phyloP scores from a whole-genome alignment of 2,329 filamentous ascomycete genomes.

The Geosmithia flava region DNA sequence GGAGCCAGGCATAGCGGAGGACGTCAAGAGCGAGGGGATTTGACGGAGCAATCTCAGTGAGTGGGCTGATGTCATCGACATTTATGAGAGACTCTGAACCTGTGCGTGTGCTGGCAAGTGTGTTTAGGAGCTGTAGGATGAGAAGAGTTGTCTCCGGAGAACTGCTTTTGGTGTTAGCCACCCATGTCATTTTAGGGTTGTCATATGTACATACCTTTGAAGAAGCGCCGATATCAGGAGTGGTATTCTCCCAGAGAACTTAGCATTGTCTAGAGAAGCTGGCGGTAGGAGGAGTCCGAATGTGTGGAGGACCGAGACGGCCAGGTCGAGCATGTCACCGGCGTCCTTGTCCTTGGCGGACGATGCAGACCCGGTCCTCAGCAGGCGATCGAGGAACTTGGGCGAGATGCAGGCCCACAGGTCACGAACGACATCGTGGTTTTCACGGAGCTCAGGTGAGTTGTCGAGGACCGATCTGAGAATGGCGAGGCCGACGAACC shows the following conservation, averaged over 20 bases:
- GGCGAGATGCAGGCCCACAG: conserved; percentile 49
- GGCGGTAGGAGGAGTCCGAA: conserved; percentile 46
- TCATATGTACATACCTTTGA: conserved; percentile 39
- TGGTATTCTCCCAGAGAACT: conserved; percentile 39
- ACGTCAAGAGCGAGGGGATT: conserved; percentile 42
- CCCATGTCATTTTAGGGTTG: neutral
- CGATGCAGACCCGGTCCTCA: conserved; percentile 37
- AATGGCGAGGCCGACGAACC: conserved; percentile 55
- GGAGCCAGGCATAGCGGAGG: conserved; percentile 44
- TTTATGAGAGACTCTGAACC: conserved; percentile 36
- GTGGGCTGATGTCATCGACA: conserved; percentile 37
- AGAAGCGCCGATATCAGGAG: conserved; percentile 39
- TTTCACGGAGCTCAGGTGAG: conserved; percentile 34
- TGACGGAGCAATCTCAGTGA: conserved; percentile 44
- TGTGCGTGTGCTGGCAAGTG: conserved; percentile 36
- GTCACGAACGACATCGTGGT: conserved; percentile 28
- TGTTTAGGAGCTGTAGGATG: conserved; percentile 44
- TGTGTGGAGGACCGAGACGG: conserved; percentile 49
- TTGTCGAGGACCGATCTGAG: conserved; percentile 55
- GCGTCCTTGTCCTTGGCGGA: conserved; percentile 25
- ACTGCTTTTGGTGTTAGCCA: conserved; percentile 17
- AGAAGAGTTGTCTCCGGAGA: conserved; percentile 37
- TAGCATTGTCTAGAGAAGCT: conserved; percentile 26
- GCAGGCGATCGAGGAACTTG: conserved; percentile 51
- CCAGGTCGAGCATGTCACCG: conserved; percentile 50